Evolutionary conservation across 1,284 basidiomycete genomes (phyloP).

Genomic region (Leccinum olivaceoglutinosum): DNA sequence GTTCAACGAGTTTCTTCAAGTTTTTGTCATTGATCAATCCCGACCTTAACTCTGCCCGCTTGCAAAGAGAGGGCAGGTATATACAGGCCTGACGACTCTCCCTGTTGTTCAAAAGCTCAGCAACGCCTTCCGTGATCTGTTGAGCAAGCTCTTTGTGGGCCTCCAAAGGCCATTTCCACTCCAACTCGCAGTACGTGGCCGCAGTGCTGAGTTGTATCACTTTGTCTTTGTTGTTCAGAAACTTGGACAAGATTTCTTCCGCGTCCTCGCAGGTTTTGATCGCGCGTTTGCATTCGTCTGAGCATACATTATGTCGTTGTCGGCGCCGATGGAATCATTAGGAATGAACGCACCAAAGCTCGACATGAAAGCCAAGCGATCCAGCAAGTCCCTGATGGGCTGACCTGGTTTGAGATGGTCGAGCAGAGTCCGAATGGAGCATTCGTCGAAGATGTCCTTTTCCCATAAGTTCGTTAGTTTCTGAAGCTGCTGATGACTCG

Average conservation of each 20-base stretch:
- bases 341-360: constrained; percentile 19
- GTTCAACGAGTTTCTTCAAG: constrained; percentile 15
- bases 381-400: constrained; percentile 18
- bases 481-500: constrained; percentile 20
- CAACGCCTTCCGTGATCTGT: constrained; percentile 14
- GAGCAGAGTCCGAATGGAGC: constrained; percentile 17
- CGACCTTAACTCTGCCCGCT: constrained; percentile 13
- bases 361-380: constrained; percentile 30
- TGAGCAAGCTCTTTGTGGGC: constrained; percentile 6
- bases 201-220: constrained; percentile 22
- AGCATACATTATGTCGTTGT: neutral
- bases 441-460: constrained; percentile 26
- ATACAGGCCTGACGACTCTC: constrained; percentile 23
- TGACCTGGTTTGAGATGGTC: constrained; percentile 15
- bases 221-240: constrained; percentile 14
- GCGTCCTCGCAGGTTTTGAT: constrained; percentile 2
- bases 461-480: constrained; percentile 21
- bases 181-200: constrained; percentile 25
- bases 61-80: constrained; percentile 28
- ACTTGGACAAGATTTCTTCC: constrained; percentile 6
- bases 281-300: constrained; percentile 16
- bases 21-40: constrained; percentile 19
- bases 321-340: neutral
- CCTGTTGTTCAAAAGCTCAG: constrained; percentile 10
- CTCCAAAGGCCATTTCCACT: constrained; percentile 17